Base-by-base conservation (phyloP, 2,329 filamentous ascomycete species). In the Akanthomyces muscarius region DNA sequence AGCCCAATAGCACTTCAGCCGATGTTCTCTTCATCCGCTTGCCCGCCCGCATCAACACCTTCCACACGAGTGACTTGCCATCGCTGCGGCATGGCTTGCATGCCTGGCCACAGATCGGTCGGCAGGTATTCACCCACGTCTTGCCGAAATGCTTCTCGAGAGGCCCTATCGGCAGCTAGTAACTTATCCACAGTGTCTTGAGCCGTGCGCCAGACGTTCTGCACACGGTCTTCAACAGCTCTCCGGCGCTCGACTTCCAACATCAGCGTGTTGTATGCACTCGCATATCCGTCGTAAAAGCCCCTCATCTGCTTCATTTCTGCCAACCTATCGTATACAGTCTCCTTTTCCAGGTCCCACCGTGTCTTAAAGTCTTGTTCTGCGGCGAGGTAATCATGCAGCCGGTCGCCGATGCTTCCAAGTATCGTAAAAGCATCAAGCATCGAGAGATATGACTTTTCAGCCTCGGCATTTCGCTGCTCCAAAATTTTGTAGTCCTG, bases 101-200 rank as follows among this genome's bases (percentile, higher is more conserved):
- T 84, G 1, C 89, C 90, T 0, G 87, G 88, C 92, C 92, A 97
- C 25, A 97, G 85, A 73, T 97, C 92, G 0, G 89, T 88, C 0
- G 95, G 95, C 13, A 99, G 76, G 72, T 87, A 96, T 66, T 96
- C 91, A 8, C 92, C 93, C 14, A 95, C 88, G 50, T 96, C 89
- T 33, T 88, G 81, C 41, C 90, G 84, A 73, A 99, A 98, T 0
- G 83, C 79, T 66, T 96, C 89, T 44, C 95, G 83, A 66, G 92
- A 87, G 47, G 80, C 81, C 62, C 85, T 79, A 73, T 99, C 95
- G 14, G 86, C 81, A 14, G 90, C 84, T 65, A 90, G 86, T 11
- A 98, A 79, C 71, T 86, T 87, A 64, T 93, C 87, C 10, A 97
- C 82, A 68, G 88, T 89, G 64, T 89, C 86, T 72, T 88, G 86